Conservation (phyloP, 2,329 filamentous ascomycete genomes). For the Rutstroemia sp. region DNA sequence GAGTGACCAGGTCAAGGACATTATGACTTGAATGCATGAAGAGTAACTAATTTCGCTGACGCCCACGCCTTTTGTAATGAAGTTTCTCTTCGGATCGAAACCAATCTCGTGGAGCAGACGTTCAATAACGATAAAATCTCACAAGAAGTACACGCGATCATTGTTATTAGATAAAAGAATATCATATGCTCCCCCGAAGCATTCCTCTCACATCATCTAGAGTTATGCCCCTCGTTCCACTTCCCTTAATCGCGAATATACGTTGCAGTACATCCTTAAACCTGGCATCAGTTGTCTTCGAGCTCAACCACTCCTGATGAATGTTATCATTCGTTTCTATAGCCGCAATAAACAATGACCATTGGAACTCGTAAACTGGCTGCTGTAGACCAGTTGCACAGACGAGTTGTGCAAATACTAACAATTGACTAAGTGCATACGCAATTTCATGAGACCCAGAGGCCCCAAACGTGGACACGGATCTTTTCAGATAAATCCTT, state of each 20-base stretch:
- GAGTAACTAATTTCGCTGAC: too few relatives aligned
- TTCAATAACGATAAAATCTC: too few relatives aligned
- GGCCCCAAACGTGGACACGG: not conserved
- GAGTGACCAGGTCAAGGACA: too few relatives aligned
- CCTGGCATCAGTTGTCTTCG: not conserved
- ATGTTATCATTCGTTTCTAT: constrained; percentile 15
- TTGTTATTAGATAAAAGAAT: not conserved
- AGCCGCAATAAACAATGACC: constrained; percentile 14
- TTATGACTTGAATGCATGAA: too few relatives aligned
- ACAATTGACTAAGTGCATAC: constrained; percentile 1
- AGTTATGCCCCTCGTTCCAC: not conserved
- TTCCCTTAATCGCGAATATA: not conserved
- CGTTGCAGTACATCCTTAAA: not conserved
- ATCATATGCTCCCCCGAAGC: not conserved
- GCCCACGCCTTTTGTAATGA: too few relatives aligned
- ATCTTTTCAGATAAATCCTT: constrained; percentile 5
- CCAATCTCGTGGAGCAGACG: too few relatives aligned
- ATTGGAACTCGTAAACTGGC: constrained; percentile 14
- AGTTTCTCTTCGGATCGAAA: too few relatives aligned
- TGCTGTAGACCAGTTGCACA: constrained; percentile 3
- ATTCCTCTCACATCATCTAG: not conserved
- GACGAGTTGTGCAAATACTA: constrained; percentile 3
- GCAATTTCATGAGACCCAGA: not conserved
- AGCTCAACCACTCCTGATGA: constrained; percentile 13
- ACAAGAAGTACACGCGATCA: too few relatives aligned